Evolutionary conservation across 495 filamentous ascomycete species (phyloP).

Genomic region (Cairneyella variabilis): DNA sequence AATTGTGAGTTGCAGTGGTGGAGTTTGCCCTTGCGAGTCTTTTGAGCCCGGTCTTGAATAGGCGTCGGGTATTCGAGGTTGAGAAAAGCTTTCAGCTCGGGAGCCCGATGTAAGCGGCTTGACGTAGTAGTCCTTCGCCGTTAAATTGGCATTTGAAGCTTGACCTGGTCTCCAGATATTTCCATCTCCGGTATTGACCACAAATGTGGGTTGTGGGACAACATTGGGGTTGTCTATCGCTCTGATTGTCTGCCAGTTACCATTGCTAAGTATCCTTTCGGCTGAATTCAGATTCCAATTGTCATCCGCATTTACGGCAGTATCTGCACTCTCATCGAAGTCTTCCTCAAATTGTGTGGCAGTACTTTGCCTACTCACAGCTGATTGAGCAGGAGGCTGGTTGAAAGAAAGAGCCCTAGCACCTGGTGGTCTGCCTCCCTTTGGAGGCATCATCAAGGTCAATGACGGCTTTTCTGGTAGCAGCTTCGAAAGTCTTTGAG

Average conservation of each 20-base stretch:
- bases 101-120: constrained; percentile 4
- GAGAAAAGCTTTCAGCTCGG: constrained; percentile 20
- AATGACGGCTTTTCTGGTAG: constrained; percentile 28
- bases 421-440: constrained; percentile 12
- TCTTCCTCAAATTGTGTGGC: constrained; percentile 26
- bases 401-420: constrained; percentile 18
- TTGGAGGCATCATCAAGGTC: constrained; percentile 17
- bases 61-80: constrained; percentile 15
- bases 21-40: constrained; percentile 8
- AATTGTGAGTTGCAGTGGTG: constrained; percentile 7
- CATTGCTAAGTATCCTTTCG: neutral
- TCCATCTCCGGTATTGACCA: neutral
- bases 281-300: constrained; percentile 10
- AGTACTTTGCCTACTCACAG: constrained; percentile 19
- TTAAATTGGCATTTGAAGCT: neutral
- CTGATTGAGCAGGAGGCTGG: neutral
- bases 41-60: constrained; percentile 2
- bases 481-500: constrained; percentile 15
- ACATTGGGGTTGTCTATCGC: constrained; percentile 5
- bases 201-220: neutral
- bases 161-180: constrained; percentile 6
- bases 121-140: constrained; percentile 2
- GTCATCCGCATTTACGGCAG: constrained; percentile 10
- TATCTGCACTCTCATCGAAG: constrained; percentile 13
- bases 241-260: constrained; percentile 9